These are phyloP conservation scores for Thermochaetoides thermophila DNA, from an alignment of 495 filamentous ascomycete species.

Conservation along the genomic window DNA sequence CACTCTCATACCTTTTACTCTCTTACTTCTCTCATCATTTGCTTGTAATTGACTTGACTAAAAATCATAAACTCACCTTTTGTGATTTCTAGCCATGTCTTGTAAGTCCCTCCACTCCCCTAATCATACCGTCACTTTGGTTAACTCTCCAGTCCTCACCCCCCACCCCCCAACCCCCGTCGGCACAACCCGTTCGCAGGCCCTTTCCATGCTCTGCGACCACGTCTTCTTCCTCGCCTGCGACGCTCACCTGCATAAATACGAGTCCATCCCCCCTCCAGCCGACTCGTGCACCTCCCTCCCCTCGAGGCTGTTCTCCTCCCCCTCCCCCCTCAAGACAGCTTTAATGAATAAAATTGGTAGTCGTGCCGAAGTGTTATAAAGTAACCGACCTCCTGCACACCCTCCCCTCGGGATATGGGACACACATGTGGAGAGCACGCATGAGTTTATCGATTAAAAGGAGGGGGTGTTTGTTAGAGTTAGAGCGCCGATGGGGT, in stretches of 20 bases:
- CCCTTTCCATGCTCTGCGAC: conserved; percentile 47
- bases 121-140: conserved; percentile 19
- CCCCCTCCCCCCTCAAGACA: too few species aligned
- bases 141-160: conserved; percentile 28
- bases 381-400: conserved; percentile 24
- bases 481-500: conserved; percentile 28
- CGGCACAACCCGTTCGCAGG: conserved; percentile 38
- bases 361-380: too few species aligned
- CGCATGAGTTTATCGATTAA: conserved; percentile 29
- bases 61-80: too few species aligned
- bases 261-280: conserved; percentile 11
- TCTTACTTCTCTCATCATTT: too few species aligned
- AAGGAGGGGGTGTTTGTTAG: conserved; percentile 28
- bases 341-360: too few species aligned
- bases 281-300: conserved; percentile 4
- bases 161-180: conserved; percentile 45
- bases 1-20: too few species aligned
- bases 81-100: too few species aligned
- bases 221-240: conserved; percentile 31
- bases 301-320: too few species aligned
- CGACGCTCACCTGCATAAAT: conserved; percentile 29
- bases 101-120: neutral
- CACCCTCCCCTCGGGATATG: conserved; percentile 25
- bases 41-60: too few species aligned
- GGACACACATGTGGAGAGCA: conserved; percentile 33